phyloP scores from a whole-genome alignment of 176 grass and related monocot species.

The Cenchrus americanus region DNA sequence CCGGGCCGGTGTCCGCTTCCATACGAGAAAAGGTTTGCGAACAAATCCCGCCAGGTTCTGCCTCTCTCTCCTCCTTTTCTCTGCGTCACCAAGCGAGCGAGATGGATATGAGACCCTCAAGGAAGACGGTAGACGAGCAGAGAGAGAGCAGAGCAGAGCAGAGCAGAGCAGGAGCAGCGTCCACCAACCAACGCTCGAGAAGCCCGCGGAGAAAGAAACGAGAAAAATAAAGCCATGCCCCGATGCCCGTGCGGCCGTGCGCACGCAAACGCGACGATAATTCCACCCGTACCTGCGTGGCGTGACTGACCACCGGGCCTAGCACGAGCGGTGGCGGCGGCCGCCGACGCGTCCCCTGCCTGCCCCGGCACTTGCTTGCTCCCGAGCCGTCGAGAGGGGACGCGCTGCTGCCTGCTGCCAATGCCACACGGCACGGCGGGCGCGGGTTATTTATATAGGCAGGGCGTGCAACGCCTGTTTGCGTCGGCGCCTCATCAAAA shows the following conservation, averaged over 20 bases:
- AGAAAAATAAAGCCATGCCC: neutral
- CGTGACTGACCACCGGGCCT: neutral
- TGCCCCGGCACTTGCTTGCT: neutral
- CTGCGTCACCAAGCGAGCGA: neutral
- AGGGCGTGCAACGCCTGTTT: neutral
- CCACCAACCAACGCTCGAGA: no score
- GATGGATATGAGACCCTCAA: no score
- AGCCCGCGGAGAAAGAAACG: neutral
- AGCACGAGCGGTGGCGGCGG: neutral
- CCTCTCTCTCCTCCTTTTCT: neutral
- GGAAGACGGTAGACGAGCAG: no score
- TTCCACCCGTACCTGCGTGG: neutral
- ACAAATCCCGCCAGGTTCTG: neutral
- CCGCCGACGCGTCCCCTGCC: neutral
- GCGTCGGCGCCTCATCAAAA: neutral
- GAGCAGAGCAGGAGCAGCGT: no score
- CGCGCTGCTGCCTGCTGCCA: neutral
- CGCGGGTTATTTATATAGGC: slow-evolving; percentile 34
- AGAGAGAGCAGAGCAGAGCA: neutral
- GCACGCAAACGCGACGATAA: neutral
- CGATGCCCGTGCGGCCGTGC: neutral
- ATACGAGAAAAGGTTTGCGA: neutral
- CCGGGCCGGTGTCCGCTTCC: slow-evolving; percentile 23
- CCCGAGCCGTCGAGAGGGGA: neutral
- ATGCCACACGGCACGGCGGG: neutral